phyloP scores from a whole-genome alignment of 495 filamentous ascomycete species.

The Antarctomyces pellizariae region DNA sequence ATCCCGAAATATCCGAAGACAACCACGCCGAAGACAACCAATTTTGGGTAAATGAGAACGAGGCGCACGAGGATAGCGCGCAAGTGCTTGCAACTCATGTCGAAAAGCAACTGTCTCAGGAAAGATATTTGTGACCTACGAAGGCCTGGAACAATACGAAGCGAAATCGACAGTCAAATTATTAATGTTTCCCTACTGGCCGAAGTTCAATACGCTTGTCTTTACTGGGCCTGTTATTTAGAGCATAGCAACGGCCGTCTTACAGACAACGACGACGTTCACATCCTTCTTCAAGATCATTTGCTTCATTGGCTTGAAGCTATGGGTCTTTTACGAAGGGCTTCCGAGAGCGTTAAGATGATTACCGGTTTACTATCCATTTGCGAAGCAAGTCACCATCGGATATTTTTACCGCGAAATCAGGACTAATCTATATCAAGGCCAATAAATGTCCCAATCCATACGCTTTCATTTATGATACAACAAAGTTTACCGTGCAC shows the following conservation, averaged over 20 bases:
- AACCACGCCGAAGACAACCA: too few relatives aligned
- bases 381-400: slow-evolving; percentile 6
- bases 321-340: slow-evolving; percentile 15
- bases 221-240: slow-evolving; percentile 24
- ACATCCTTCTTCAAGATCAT: slow-evolving; percentile 18
- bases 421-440: slow-evolving; percentile 1
- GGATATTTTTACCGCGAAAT: neutral
- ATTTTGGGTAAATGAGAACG: slow-evolving; percentile 14
- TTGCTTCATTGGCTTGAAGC: slow-evolving; percentile 25
- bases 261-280: slow-evolving; percentile 9
- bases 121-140: slow-evolving; percentile 19
- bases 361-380: slow-evolving; percentile 8
- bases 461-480: slow-evolving; percentile 14
- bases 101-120: slow-evolving; percentile 9
- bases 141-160: slow-evolving; percentile 9
- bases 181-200: slow-evolving; percentile 12
- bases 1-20: slow-evolving; percentile 7
- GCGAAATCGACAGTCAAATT: slow-evolving; percentile 8
- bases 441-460: slow-evolving; percentile 1
- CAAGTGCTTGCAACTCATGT: slow-evolving; percentile 16
- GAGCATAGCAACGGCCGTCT: slow-evolving; percentile 11
- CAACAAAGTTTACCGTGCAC: slow-evolving; percentile 14
- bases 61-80: slow-evolving; percentile 5
- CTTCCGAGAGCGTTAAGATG: slow-evolving; percentile 11
- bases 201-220: too few relatives aligned